Percentiles rank a stretch among this genome's conserved stretches.
phyloP scores from a whole-genome alignment of 176 grass and related monocot genomes.

The Oropetium thomaeum region DNA sequence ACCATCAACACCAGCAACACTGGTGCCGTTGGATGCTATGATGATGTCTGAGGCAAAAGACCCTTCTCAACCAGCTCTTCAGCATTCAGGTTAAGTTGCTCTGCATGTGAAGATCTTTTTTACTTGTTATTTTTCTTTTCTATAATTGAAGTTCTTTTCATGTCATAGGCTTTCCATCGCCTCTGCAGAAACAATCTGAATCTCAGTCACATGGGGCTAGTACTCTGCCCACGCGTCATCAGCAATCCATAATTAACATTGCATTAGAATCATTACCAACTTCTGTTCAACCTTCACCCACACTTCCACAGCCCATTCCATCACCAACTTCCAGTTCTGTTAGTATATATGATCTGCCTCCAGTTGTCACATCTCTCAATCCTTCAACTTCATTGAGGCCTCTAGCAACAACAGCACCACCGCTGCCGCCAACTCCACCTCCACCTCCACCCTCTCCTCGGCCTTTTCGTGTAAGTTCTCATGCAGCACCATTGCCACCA shows the following conservation, averaged over 20 bases:
- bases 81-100: constrained; percentile 36
- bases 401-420: constrained; percentile 12
- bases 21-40: neutral
- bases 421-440: constrained; percentile 30
- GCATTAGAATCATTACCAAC: constrained; percentile 22
- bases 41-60: constrained; percentile 19
- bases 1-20: neutral
- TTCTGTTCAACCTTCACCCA: constrained; percentile 10
- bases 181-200: constrained; percentile 5
- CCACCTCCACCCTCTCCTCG: constrained; percentile 14
- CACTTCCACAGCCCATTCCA: neutral
- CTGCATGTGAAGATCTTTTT: constrained; percentile 6
- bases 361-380: constrained; percentile 27
- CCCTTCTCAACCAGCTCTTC: neutral
- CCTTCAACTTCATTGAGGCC: constrained; percentile 16
- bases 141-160: constrained; percentile 33
- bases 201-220: constrained; percentile 23
- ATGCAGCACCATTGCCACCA: constrained; percentile 19
- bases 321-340: constrained; percentile 9
- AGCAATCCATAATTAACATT: constrained; percentile 17
- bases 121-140: neutral
- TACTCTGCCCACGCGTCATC: constrained; percentile 21
- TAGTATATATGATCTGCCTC: constrained; percentile 25
- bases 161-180: constrained; percentile 20
- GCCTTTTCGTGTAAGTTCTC: constrained; percentile 35